Evolutionary conservation across 371 early-diverging fungal genomes (phyloP).

Genomic region (Rhizopus delemar): DNA sequence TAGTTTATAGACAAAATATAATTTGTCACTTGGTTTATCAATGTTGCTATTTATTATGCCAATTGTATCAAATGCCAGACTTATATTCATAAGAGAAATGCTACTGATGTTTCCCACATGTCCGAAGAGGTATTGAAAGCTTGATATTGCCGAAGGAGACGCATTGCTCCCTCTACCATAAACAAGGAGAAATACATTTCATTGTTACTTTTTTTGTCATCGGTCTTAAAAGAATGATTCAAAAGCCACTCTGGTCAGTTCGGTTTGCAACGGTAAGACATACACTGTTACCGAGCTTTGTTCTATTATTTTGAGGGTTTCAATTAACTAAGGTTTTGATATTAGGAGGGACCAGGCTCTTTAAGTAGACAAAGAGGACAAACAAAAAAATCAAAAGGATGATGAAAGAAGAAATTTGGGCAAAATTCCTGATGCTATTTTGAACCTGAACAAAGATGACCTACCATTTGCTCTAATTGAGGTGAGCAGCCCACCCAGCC

Average conservation of each 20-base stretch:
- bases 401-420: not conserved
- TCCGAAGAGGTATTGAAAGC: too few relatives aligned
- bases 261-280: constrained; percentile 1
- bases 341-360: not conserved
- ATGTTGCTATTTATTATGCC: too few relatives aligned
- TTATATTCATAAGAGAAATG: too few relatives aligned
- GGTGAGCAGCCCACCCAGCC: not conserved
- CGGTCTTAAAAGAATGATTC: not conserved
- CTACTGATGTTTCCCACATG: too few relatives aligned
- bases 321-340: constrained; percentile 1
- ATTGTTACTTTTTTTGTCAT: not conserved
- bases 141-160: too few relatives aligned
- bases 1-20: too few relatives aligned
- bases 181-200: not conserved
- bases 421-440: not conserved
- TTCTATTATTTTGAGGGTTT: not conserved
- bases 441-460: not conserved
- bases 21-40: too few relatives aligned
- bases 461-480: not conserved
- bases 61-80: too few relatives aligned
- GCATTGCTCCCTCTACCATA: too few relatives aligned
- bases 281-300: not conserved
- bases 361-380: constrained; percentile 2
- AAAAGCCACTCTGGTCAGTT: not conserved
- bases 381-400: constrained; percentile 1